Evolutionary conservation across 2,329 filamentous ascomycete genomes (phyloP).

Genomic region (Fusarium sp.): DNA sequence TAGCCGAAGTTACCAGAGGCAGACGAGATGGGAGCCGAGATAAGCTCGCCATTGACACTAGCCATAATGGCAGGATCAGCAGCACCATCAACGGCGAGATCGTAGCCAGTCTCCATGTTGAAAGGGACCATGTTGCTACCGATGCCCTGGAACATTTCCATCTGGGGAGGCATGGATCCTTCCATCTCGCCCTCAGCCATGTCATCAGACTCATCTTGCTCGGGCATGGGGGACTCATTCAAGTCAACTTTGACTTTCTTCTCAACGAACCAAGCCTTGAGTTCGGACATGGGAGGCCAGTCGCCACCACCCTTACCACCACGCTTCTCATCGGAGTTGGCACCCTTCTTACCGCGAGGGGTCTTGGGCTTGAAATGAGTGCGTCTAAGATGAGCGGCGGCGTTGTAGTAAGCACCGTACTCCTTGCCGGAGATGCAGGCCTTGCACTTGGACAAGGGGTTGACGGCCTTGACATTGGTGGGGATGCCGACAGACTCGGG

Average conservation of each 20-base stretch:
- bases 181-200: slow-evolving; percentile 39
- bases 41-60: slow-evolving; percentile 33
- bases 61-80: slow-evolving; percentile 34
- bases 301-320: slow-evolving; percentile 57
- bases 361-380: slow-evolving; percentile 83
- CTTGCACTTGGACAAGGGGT: slow-evolving; percentile 83
- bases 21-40: slow-evolving; percentile 43
- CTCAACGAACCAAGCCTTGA: slow-evolving; percentile 68
- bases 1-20: slow-evolving; percentile 40
- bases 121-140: slow-evolving; percentile 39
- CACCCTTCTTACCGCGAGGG: slow-evolving; percentile 57
- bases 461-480: slow-evolving; percentile 63
- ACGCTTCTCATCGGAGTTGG: slow-evolving; percentile 58
- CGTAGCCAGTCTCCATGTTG: slow-evolving; percentile 38
- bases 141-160: slow-evolving; percentile 43
- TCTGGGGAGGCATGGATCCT: slow-evolving; percentile 24
- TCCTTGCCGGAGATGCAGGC: slow-evolving; percentile 80
- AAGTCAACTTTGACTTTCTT: slow-evolving; percentile 58
- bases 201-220: slow-evolving; percentile 48
- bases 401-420: slow-evolving; percentile 95
- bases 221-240: slow-evolving; percentile 50
- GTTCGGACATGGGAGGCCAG: slow-evolving; percentile 44
- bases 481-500: slow-evolving; percentile 56
- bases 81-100: slow-evolving; percentile 37
- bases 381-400: slow-evolving; percentile 87